A percentile compares a stretch with the other conserved stretches of the same genome.
Evolutionary conservation across 2,329 filamentous ascomycete genomes (phyloP).

Genomic region (Exophiala lecanii-corni): DNA sequence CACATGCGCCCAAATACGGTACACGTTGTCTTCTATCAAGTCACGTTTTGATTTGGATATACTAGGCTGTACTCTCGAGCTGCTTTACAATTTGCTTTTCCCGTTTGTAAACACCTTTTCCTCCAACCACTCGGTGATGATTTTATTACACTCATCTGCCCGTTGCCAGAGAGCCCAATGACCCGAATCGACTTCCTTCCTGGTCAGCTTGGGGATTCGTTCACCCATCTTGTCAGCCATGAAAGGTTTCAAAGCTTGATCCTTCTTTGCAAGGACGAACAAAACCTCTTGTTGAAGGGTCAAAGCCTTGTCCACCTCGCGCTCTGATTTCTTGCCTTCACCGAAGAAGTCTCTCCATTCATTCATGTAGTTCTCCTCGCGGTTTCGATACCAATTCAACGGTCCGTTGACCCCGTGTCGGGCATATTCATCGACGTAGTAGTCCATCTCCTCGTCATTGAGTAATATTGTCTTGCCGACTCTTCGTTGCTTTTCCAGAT

Average conservation of each 20-base stretch:
- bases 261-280: constrained; percentile 68
- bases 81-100: constrained; percentile 2
- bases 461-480: constrained; percentile 53
- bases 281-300: constrained; percentile 44
- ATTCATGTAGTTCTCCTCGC: constrained; percentile 69
- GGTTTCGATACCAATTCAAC: constrained; percentile 82
- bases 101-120: constrained; percentile 47
- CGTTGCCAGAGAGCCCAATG: constrained; percentile 85
- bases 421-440: constrained; percentile 69
- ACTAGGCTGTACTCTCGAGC: too few species aligned
- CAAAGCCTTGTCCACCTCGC: constrained; percentile 2
- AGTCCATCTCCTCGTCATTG: constrained; percentile 65
- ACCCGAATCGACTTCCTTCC: constrained; percentile 60
- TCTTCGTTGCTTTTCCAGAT: constrained; percentile 58
- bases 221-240: constrained; percentile 70
- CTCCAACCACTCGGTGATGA: constrained; percentile 65
- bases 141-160: constrained; percentile 63
- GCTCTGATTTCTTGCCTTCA: constrained; percentile 7
- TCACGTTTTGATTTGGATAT: too few species aligned
- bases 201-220: constrained; percentile 52
- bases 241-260: constrained; percentile 66
- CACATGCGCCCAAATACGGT: too few species aligned
- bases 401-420: constrained; percentile 71
- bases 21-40: too few species aligned
- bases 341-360: constrained; percentile 48